Evolutionary conservation across 805 yeast genomes (phyloP).

Genomic region (Candida chauliodis): DNA sequence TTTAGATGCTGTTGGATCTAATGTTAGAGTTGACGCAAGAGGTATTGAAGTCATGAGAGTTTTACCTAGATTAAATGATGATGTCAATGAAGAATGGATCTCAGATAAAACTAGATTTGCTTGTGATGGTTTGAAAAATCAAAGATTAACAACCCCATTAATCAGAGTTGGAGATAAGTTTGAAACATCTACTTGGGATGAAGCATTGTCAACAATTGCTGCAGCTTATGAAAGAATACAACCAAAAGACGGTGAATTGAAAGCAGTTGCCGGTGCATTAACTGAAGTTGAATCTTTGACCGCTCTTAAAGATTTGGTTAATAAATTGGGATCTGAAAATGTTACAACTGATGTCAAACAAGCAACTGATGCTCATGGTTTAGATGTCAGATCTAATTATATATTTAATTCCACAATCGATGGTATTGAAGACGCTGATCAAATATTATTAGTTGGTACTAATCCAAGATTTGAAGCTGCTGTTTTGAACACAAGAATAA

Average conservation of each 20-base stretch:
- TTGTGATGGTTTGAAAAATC: constrained; percentile 80
- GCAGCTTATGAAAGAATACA: constrained; percentile 52
- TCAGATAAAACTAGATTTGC: constrained; percentile 85
- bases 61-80: constrained; percentile 81
- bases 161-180: constrained; percentile 67
- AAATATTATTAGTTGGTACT: constrained; percentile 74
- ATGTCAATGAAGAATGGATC: constrained; percentile 88
- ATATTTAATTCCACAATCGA: constrained; percentile 74
- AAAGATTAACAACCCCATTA: constrained; percentile 78
- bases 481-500: constrained; percentile 76
- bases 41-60: constrained; percentile 87
- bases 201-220: constrained; percentile 69
- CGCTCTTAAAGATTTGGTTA: constrained; percentile 74
- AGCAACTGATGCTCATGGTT: constrained; percentile 58
- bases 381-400: constrained; percentile 75
- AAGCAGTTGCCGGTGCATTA: constrained; percentile 79
- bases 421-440: constrained; percentile 82
- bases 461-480: constrained; percentile 91
- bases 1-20: constrained; percentile 78
- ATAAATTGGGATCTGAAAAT: constrained; percentile 78
- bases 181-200: constrained; percentile 82
- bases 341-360: constrained; percentile 65
- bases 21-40: constrained; percentile 79
- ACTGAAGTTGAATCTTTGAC: constrained; percentile 81
- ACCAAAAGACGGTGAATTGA: constrained; percentile 68